Base-by-base conservation (phyloP, 2,329 filamentous ascomycete genomes). In the Purpureocillium takamizusanense region DNA sequence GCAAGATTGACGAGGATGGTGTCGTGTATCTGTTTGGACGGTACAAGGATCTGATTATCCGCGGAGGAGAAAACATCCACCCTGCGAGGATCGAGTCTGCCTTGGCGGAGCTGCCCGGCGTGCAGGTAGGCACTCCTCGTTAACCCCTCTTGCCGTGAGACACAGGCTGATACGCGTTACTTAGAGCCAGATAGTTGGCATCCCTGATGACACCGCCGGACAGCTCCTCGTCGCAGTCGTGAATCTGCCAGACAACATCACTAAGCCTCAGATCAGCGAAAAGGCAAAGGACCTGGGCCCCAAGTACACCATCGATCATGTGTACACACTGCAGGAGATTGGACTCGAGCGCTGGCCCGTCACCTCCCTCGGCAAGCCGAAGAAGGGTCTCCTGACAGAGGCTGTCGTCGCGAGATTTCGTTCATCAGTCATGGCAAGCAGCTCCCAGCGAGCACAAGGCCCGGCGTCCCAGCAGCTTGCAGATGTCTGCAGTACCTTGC, bases 161-260 rank as follows among this genome's bases (percentile, higher is more conserved):
- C 21, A 6, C 21, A 6, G 21, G 4, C 1, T 18, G 7, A 30
- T 2, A 13, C n/a, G n/a, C n/a, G n/a, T n/a, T 54, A 2, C 40
- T 25, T 25, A 62, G 48, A 57, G 50, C 1, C 59, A 67, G 39
- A 62, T 72, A 2, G 55, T 72, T 11, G 67, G 65, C 8, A 51
- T 64, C 2, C 54, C 59, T 3, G 66, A 72, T 44, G 55, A 62
- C 11, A 48, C 67, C 38, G 66, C 68, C 18, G 67, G 68, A 4
- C 67, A 72, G 43, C 57, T 72, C 3, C 63, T 66, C 1, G 59
- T 71, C 12, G 69, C 69, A 3, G 50, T 72, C 11, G 59, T 69
- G 18, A 49, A 53, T 25, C 42, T 60, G 3, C 54, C 60, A 1
- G 29, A 54, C n/a, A 45, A 49, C 3, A 44, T 50, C 1, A 44